Percentiles rank a stretch among this genome's conserved stretches.
Evolutionary conservation across 2,329 filamentous ascomycete genomes (phyloP).

Genomic region (Ophioceras dolichostomum): DNA sequence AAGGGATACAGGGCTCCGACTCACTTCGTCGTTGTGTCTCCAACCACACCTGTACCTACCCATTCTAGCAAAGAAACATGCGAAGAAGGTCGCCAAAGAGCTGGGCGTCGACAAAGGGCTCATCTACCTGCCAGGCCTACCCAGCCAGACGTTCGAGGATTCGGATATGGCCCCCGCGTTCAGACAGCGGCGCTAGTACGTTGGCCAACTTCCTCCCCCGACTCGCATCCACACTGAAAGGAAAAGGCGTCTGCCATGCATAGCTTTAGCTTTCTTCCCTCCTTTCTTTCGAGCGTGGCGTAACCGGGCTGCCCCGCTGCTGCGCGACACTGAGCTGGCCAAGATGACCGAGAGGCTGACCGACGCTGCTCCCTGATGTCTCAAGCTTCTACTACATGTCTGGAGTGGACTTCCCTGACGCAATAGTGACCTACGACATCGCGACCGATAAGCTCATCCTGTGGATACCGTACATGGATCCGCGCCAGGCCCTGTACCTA

Average conservation of each 20-base stretch:
- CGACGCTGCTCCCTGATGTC: too few relatives aligned
- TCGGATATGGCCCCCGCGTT: slow-evolving; percentile 45
- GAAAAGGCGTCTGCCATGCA: neutral
- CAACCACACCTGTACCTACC: slow-evolving; percentile 2
- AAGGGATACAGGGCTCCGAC: too few relatives aligned
- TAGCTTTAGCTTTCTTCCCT: neutral
- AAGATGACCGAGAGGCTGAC: too few relatives aligned
- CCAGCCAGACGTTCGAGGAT: slow-evolving; percentile 39
- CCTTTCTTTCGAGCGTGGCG: too few relatives aligned
- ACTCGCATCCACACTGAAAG: too few relatives aligned
- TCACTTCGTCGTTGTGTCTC: neutral
- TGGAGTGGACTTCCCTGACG: slow-evolving; percentile 41
- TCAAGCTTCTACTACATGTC: slow-evolving; percentile 49
- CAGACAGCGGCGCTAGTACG: slow-evolving; percentile 46
- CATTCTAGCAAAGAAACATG: slow-evolving; percentile 39
- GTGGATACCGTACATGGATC: slow-evolving; percentile 61
- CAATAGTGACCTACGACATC: slow-evolving; percentile 45
- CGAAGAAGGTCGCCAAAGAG: slow-evolving; percentile 40
- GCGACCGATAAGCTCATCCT: slow-evolving; percentile 50
- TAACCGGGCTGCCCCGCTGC: too few relatives aligned
- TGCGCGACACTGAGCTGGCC: too few relatives aligned
- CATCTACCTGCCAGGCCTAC: slow-evolving; percentile 42
- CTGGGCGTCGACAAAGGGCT: slow-evolving; percentile 36
- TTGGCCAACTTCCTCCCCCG: too few relatives aligned
- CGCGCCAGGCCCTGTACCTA: slow-evolving; percentile 48